Percentiles rank a stretch among this genome's conserved stretches.
phyloP scores from a whole-genome alignment of 129 eudicot species.

The Calendula officinalis region DNA sequence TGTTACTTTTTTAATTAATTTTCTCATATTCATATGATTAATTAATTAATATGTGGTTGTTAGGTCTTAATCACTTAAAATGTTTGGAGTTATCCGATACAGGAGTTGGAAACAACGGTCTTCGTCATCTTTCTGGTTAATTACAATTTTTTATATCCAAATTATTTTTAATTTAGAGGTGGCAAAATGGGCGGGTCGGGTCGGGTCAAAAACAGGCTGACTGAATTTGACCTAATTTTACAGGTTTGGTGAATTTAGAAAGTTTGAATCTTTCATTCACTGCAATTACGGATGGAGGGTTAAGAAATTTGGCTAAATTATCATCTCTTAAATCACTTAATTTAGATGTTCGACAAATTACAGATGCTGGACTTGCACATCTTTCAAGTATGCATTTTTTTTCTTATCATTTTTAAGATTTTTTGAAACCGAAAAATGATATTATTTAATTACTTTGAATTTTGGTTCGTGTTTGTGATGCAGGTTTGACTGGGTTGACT shows the following conservation, averaged over 20 bases:
- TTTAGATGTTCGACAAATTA: constrained; percentile 89
- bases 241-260: constrained; percentile 72
- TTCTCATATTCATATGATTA: not conserved
- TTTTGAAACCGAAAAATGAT: not conserved
- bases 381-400: constrained; percentile 61
- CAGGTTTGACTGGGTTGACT: constrained; percentile 80
- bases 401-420: not conserved
- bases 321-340: constrained; percentile 75
- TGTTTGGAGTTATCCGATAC: constrained; percentile 92
- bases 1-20: not conserved
- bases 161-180: not conserved
- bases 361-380: constrained; percentile 90
- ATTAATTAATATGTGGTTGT: constrained; percentile 10
- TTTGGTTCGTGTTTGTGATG: constrained; percentile 15
- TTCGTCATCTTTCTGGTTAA: constrained; percentile 77
- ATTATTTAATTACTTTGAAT: not conserved
- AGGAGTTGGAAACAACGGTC: constrained; percentile 84
- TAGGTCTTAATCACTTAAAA: constrained; percentile 71
- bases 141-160: not conserved
- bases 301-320: constrained; percentile 64
- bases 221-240: constrained; percentile 3
- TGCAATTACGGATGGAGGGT: constrained; percentile 70
- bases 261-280: constrained; percentile 94
- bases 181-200: not conserved
- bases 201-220: not conserved